Base-by-base conservation (phyloP, 371 early-diverging fungal species). In the Rhizomucor pusillus region DNA sequence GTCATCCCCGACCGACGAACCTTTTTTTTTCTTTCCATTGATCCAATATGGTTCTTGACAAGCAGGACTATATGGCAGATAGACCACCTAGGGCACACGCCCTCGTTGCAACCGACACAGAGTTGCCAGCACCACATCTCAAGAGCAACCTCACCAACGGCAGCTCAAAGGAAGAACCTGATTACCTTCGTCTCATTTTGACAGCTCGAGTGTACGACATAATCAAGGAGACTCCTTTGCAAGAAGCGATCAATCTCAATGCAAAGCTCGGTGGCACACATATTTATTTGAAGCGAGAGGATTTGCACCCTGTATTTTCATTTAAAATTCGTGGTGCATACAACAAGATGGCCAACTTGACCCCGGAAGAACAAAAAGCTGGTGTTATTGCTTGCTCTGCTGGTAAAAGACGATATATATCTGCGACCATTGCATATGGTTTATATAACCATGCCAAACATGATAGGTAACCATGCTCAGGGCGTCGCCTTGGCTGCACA, bases 321-420 rank as follows among this genome's bases (percentile, higher is more conserved):
- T 98, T 98, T 86, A 98, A 98, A 80, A 85, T 93, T 57, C 87
- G 98, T 40, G 98, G 98, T 24, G 97, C 98, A 1, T 94, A 95
- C 79, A 96, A 97, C 73, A 86, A 87, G 57, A 81, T 98, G 64
- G 81, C 83, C 29, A 85, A 91, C 53, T 71, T 98, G 53, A 76
- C 89, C 1, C 65, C 69, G 2, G 89, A 82, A 41, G 97, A 97
- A 69, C 83, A 85, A 61, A 66, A 60, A 14, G 73, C 80, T 3
- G 98, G 98, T 4, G 94, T 98, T 29, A 90, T 97, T 56, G 94
- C 94, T n/a, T 92, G 93, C 58, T 94, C 94, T 36, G 97, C 97
- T 9, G 97, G 88, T 72, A 69, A 49, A 24, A 10, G 25, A 20
- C 25, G 14, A 43, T n/a, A 19, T 2, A 37, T 16, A 18, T 18